Evolutionary conservation across 140 eudicot species (phyloP), one percentile per base, ranked within the genome.

Genomic region (Eryngium alpinum): DNA sequence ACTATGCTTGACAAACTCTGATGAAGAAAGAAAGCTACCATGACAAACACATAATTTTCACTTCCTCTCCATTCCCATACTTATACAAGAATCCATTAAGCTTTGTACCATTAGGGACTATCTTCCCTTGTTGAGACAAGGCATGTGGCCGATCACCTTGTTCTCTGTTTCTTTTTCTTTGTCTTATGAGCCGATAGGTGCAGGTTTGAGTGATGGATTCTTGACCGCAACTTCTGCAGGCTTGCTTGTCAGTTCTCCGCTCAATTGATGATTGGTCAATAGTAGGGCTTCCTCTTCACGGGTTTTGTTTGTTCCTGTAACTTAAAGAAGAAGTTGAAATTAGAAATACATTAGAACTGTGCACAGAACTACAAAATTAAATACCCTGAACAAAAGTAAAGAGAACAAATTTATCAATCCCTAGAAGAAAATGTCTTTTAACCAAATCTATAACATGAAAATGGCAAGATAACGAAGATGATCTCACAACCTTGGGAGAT

Each of bases 31-130:
- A 43, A 90, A 93, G 84, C 85, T 81, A 9, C 98, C 98, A 79
- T 93, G 98, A 82, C 98, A 93, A 31, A 93, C 98, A 63, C 98
- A 91, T 88, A 34, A 91, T 93, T 65, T 83, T 89, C 49, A 93
- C 90, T 29, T 91, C 91, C 85, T 90, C 92, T 4, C 97, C 93
- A 33, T 86, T 93, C 49, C 49, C 66, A 29, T 91, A 93, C 77
- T 90, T 87, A 65, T 91, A 93, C 62, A 93, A 81, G 84, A 93
- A 89, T 29, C 98, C 97, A 50, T 93, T 88, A 46, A 91, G 76
- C 78, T 62, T 88, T 70, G 75, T 84, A 16, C 97, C 97, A 34
- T 88, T 80, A 1, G 89, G 84, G 18, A n/a, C 91, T 89, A 5
- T 86, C 84, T 46, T 85, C 94, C 73, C 80, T 88, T 18, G 95